phyloP scores from a whole-genome alignment of 2,329 filamentous ascomycete genomes.

The Zalaria obscura region DNA sequence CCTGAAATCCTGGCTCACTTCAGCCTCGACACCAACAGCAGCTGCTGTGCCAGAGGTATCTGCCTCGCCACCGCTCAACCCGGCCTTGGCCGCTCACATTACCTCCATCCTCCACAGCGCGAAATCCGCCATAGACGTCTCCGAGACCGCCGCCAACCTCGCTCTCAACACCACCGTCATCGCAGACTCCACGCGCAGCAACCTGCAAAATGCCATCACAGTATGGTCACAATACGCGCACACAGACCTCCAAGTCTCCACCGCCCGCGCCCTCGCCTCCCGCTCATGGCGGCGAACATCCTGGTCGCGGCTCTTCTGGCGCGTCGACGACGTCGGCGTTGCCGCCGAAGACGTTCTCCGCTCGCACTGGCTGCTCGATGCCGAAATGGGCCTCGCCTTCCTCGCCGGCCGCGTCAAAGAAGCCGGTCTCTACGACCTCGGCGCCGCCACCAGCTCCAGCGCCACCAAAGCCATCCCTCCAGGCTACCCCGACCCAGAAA shows the following conservation, averaged over 20 bases:
- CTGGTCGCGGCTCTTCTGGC: conserved; percentile 96
- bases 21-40: conserved; percentile 2
- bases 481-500: background rate
- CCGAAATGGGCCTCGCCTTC: conserved; percentile 73
- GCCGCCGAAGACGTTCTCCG: conserved; percentile 66
- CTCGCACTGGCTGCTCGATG: conserved; percentile 59
- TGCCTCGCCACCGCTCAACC: conserved; percentile 36
- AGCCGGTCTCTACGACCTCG: conserved; percentile 33
- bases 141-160: conserved; percentile 29
- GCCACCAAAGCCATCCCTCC: background rate
- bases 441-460: no score
- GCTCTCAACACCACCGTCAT: conserved; percentile 20
- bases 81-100: conserved; percentile 52
- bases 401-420: conserved; percentile 64
- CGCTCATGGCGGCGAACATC: conserved; percentile 63
- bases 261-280: conserved; percentile 66
- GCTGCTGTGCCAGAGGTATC: background rate
- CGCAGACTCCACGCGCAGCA: conserved; percentile 27
- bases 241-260: conserved; percentile 64
- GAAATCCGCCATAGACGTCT: conserved; percentile 31
- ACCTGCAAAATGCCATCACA: conserved; percentile 46
- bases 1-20: conserved; percentile 13
- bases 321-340: conserved; percentile 80
- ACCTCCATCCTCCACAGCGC: conserved; percentile 49
- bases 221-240: conserved; percentile 71